Evolutionary conservation across 768 basidiomycete genomes (phyloP), one percentile per base, ranked within the genome.

Genomic region (Podaxis sp.): DNA sequence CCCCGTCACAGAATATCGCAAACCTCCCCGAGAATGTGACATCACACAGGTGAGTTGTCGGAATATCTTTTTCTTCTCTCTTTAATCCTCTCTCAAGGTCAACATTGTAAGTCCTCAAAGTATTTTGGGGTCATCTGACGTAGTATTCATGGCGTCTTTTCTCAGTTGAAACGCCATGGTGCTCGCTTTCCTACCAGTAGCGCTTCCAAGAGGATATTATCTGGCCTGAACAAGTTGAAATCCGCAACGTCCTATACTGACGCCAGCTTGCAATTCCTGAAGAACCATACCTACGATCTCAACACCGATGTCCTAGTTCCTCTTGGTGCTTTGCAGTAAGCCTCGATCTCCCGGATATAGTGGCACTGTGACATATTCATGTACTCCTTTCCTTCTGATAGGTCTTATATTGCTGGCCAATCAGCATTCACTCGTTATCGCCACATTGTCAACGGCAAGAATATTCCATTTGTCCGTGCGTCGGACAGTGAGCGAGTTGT

Each of bases 121-220:
- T 26, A 17, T 40, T 40, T 13, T 26, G 24, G 26, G 24, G 17
- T 13, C 26, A 15, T 8, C 13, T 40, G 4, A 26, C 15, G 44
- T 4, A 13, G 11, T 7, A 33, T n/a, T 55, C 19, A 54, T 33
- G 33, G 5, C 30, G 13, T 7, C 11, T 6, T 36, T 28, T 26
- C 57, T 52, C 60, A 93, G 92, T 76, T 95, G 8, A 88, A 93
- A 74, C 80, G 93, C 11, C 93, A 95, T 68, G 92, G 92, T 2
- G 85, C 90, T 0, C 84, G 93, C 33, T 93, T 81, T 68, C 93
- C 93, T 0, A 93, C 92, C 0, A 66, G 69, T 0, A 77, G 78
- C 2, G 80, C 84, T 11, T 70, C 79, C 1, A 66, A 68, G 8
- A 59, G 66, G 28, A 89, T 90, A 8, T 63, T 73, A 17, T 64